phyloP scores from a whole-genome alignment of 768 basidiomycete species.

The Suillus brevipes region DNA sequence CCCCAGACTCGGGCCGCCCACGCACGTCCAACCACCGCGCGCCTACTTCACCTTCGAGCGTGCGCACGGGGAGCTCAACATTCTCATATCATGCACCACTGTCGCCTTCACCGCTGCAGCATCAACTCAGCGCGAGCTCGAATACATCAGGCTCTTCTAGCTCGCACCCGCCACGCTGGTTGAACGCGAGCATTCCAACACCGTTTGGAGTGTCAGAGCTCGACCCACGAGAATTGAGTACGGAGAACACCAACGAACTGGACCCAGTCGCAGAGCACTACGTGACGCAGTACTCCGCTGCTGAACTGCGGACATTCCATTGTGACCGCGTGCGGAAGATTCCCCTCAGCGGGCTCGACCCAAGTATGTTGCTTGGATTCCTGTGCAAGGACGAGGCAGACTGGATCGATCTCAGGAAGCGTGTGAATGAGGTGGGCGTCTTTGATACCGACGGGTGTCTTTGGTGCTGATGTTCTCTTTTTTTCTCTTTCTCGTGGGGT shows the following conservation, averaged over 20 bases:
- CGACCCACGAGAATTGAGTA: conserved; percentile 39
- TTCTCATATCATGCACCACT: conserved; percentile 59
- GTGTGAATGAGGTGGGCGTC: conserved; percentile 68
- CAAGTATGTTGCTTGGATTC: conserved; percentile 97
- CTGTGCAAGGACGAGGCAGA: conserved; percentile 80
- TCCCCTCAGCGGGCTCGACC: conserved; percentile 86
- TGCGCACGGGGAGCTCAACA: conserved; percentile 47
- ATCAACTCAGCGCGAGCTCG: conserved; percentile 54
- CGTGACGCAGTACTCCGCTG: conserved; percentile 65
- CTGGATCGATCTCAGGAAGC: conserved; percentile 76
- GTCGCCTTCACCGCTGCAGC: conserved; percentile 66
- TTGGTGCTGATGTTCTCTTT: conserved; percentile 11
- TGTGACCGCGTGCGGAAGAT: conserved; percentile 97
- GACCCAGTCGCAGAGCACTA: conserved; percentile 62
- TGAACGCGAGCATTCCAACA: conserved; percentile 23
- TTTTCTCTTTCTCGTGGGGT: neutral
- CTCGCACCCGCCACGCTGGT: conserved; percentile 31
- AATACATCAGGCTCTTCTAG: conserved; percentile 29
- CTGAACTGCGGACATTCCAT: conserved; percentile 88
- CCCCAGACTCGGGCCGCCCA: conserved; percentile 26
- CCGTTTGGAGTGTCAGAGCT: conserved; percentile 30
- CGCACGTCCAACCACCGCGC: conserved; percentile 33
- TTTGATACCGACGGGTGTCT: neutral
- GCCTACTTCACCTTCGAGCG: conserved; percentile 54
- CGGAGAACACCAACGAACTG: conserved; percentile 31